These are phyloP conservation scores for Xylaria sp. DNA, from an alignment of 2,329 filamentous ascomycete species.

Conservation along the genomic window DNA sequence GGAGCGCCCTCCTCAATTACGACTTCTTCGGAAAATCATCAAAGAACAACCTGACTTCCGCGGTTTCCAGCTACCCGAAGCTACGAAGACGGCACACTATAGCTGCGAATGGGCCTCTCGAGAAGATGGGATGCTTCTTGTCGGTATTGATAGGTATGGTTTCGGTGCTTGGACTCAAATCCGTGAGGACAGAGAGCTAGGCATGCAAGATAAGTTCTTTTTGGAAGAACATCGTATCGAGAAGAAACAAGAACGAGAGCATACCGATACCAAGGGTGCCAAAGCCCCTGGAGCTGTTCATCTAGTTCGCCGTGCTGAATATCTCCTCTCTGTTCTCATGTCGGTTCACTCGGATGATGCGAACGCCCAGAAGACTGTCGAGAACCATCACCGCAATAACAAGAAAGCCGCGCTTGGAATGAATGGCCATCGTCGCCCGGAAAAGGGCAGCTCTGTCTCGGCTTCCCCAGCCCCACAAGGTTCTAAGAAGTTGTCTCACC, in stretches of 20 bases:
- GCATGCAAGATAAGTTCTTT: slow-evolving; percentile 90
- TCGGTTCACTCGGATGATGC: slow-evolving; percentile 82
- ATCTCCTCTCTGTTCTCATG: slow-evolving; percentile 92
- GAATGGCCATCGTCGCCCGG: slow-evolving; percentile 69
- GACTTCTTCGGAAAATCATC: slow-evolving; percentile 80
- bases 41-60: slow-evolving; percentile 73
- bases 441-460: slow-evolving; percentile 68
- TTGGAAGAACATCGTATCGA: slow-evolving; percentile 98
- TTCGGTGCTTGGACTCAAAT: slow-evolving; percentile 97
- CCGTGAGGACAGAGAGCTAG: slow-evolving; percentile 87
- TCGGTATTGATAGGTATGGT: slow-evolving; percentile 91
- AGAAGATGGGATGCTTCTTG: slow-evolving; percentile 96
- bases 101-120: slow-evolving; percentile 90
- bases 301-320: slow-evolving; percentile 92
- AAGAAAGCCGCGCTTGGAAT: slow-evolving; percentile 72
- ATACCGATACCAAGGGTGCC: slow-evolving; percentile 79
- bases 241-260: slow-evolving; percentile 91
- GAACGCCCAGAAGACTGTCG: slow-evolving; percentile 79
- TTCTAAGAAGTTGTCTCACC: slow-evolving; percentile 60
- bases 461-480: slow-evolving; percentile 75
- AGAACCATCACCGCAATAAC: slow-evolving; percentile 95
- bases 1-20: slow-evolving; percentile 89
- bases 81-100: slow-evolving; percentile 91
- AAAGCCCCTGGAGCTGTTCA: slow-evolving; percentile 98
- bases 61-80: slow-evolving; percentile 88